These are phyloP conservation scores for Ustilago nuda DNA, from an alignment of 1,284 basidiomycete genomes.

Conservation along the genomic window DNA sequence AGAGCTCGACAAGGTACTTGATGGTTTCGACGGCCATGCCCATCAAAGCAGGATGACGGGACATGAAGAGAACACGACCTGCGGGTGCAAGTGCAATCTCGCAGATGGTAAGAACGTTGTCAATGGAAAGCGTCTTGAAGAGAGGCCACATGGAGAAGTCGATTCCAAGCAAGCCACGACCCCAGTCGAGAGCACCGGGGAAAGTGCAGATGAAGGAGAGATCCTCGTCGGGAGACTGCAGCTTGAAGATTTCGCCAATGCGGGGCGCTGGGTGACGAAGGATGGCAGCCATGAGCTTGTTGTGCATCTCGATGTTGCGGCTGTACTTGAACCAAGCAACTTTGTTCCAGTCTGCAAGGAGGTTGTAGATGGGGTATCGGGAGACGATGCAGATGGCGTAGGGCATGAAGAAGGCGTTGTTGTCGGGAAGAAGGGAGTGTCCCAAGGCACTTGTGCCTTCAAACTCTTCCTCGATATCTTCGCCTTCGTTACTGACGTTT, in stretches of 20 bases:
- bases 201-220: slow-evolving; percentile 62
- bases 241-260: slow-evolving; percentile 59
- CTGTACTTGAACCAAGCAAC: slow-evolving; percentile 69
- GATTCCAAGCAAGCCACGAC: slow-evolving; percentile 69
- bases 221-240: slow-evolving; percentile 66
- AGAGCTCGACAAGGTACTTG: slow-evolving; percentile 90
- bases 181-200: slow-evolving; percentile 71
- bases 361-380: slow-evolving; percentile 66
- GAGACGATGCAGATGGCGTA: slow-evolving; percentile 67
- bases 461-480: slow-evolving; percentile 39
- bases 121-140: slow-evolving; percentile 92
- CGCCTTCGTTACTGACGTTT: slow-evolving; percentile 32
- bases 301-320: slow-evolving; percentile 68
- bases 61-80: slow-evolving; percentile 89
- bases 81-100: slow-evolving; percentile 95
- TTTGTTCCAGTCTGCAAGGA: slow-evolving; percentile 68
- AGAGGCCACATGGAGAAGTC: slow-evolving; percentile 94
- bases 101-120: slow-evolving; percentile 91
- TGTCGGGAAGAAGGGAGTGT: slow-evolving; percentile 54
- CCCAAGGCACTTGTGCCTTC: slow-evolving; percentile 37
- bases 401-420: slow-evolving; percentile 65
- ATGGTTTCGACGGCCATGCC: slow-evolving; percentile 88
- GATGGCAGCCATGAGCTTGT: slow-evolving; percentile 68
- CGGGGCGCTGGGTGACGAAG: slow-evolving; percentile 66
- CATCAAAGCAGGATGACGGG: slow-evolving; percentile 89